phyloP scores from a whole-genome alignment of 83 land plant species.

The Diphasiastrum complanatum region DNA sequence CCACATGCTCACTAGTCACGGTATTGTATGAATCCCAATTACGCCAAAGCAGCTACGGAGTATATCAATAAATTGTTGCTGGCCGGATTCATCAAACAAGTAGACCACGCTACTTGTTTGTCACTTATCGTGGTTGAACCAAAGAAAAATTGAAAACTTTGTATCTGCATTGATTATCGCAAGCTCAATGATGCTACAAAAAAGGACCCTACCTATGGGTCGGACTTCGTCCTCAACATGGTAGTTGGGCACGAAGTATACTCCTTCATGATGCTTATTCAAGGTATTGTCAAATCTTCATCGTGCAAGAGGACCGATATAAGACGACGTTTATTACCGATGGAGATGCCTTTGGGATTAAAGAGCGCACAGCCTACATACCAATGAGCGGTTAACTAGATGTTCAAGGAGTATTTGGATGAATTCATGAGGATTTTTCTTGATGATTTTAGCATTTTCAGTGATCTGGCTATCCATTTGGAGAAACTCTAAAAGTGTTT shows the following conservation, averaged over 20 bases:
- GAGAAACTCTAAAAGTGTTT: neutral
- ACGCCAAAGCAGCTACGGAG: neutral
- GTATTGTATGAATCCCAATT: slow-evolving; percentile 7
- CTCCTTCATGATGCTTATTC: no score
- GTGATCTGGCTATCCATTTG: neutral
- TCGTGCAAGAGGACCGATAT: no score
- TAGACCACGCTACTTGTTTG: neutral
- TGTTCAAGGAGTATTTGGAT: neutral
- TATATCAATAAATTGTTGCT: neutral
- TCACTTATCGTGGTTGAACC: neutral
- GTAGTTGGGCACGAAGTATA: no score
- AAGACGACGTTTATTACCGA: no score
- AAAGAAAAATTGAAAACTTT: neutral
- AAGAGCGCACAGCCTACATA: no score
- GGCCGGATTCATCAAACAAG: neutral
- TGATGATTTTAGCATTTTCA: neutral
- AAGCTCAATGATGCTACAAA: no score
- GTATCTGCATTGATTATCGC: no score
- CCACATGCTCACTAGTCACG: neutral
- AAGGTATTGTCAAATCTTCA: no score
- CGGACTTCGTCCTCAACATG: no score
- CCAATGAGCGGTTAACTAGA: neutral
- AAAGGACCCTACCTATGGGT: no score
- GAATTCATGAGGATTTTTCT: neutral
- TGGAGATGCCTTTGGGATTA: no score